Percentiles rank a stretch among this genome's conserved stretches.
Evolutionary conservation across 768 basidiomycete species (phyloP).

Genomic region (Naematelia aurantialba): DNA sequence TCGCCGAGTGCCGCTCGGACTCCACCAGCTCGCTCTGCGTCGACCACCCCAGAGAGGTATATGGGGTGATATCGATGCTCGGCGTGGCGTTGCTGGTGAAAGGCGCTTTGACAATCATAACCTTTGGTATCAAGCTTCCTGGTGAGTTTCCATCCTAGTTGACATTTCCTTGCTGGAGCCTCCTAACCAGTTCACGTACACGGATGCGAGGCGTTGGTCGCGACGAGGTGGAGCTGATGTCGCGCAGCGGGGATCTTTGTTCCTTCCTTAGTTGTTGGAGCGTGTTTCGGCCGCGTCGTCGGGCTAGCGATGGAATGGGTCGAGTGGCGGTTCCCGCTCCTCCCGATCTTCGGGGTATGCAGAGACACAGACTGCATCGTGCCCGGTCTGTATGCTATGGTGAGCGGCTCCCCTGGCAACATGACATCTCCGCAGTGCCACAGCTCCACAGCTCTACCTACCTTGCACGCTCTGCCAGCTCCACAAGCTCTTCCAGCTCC

Average conservation of each 20-base stretch:
- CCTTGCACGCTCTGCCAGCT: no score
- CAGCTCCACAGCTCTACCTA: no score
- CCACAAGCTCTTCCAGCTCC: no score
- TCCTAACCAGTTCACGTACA: neutral
- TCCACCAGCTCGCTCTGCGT: slow-evolving; percentile 69
- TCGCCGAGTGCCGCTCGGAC: slow-evolving; percentile 72
- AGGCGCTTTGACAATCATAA: slow-evolving; percentile 73
- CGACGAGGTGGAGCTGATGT: neutral
- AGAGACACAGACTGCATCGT: slow-evolving; percentile 69
- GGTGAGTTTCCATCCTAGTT: slow-evolving; percentile 22
- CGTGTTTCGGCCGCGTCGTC: slow-evolving; percentile 82
- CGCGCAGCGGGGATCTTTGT: slow-evolving; percentile 89
- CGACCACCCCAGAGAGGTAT: slow-evolving; percentile 55
- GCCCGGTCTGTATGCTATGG: slow-evolving; percentile 91
- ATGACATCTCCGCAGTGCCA: neutral
- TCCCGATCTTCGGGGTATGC: slow-evolving; percentile 65
- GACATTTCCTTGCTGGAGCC: neutral
- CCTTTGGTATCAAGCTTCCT: slow-evolving; percentile 73
- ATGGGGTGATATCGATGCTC: slow-evolving; percentile 63
- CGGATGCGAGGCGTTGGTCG: neutral
- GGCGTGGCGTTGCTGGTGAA: slow-evolving; percentile 77
- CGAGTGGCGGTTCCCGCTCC: slow-evolving; percentile 62
- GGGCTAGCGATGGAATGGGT: slow-evolving; percentile 77
- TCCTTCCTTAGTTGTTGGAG: slow-evolving; percentile 86
- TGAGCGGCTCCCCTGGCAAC: no score